Base-by-base conservation (phyloP, 2,329 filamentous ascomycete genomes). In the Colletotrichum sp. region DNA sequence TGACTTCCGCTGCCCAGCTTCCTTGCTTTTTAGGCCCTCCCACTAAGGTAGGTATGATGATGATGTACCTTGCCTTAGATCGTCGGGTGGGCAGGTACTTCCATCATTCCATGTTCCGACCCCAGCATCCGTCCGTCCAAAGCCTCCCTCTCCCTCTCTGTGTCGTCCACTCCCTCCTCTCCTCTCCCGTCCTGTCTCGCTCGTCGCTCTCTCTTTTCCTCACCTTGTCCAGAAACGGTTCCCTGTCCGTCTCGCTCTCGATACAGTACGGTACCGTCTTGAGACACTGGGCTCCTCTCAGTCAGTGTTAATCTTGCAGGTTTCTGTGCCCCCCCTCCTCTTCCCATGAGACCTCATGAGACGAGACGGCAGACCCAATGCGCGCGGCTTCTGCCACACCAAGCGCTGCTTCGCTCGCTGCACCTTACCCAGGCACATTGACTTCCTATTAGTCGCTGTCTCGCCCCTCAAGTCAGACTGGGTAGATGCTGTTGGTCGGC, bases 281-380 rank as follows among this genome's bases (percentile, higher is more conserved):
- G 15, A 57, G 26, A 34, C 63, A 66, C 63, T 66, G 63, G 63
- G 63, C 24, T 49, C 21, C 44, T 60, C 55, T 60, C 26, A 24
- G 49, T 67, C 62, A n/a, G 44, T 30, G 24, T 32, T 13, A 36
- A 30, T 52, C 30, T 44, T 12, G n/a, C 71, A 13, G 21, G 18
- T 71, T 39, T 34, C 44, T 24, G 8, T 24, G 32, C 16, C 26
- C 26, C 34, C n/a, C 21, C 15, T 36, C 32, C 28, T 24, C 57
- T 39, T 52, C 34, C 44, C n/a, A 52, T 52, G 44, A 52, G 44
- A 52, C 44, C 44, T 68, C 34, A 62, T 44, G 69, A 76, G 69
- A 76, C 69, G 52, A 68, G 57, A 76, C 69, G 69, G 36, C 15
- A 60, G 32, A 32, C 34, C 65, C 70, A 69, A 76, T 76, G 74